Evolutionary conservation across 2,329 filamentous ascomycete species (phyloP), one percentile per base, ranked within the genome.

Genomic region (Aspergillus caelatus): DNA sequence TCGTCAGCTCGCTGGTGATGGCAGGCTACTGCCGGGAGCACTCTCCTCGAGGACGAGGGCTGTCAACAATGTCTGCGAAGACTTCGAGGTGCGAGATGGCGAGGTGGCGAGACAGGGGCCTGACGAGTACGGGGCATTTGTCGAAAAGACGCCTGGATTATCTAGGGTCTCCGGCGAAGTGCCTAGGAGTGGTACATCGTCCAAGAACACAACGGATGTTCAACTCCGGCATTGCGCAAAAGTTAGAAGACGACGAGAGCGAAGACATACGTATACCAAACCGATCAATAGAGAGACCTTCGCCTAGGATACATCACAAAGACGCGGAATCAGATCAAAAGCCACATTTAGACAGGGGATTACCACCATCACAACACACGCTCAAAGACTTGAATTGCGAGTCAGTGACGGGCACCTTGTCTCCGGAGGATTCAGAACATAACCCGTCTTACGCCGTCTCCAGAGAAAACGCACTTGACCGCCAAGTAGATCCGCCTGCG

Each of bases 11-110:
- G 50, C 74, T 88, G 68, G 81, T 84, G 62, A 76, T 82, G 67
- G 85, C 85, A 57, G 80, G 81, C 48, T 80, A 81, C 55, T 87
- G 85, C 71, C 77, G 75, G 64, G 74, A 80, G 56, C 85, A 86
- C 70, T 77, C 79, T 28, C 77, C 75, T 57, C 70, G 69, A 57
- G 67, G 63, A 48, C 68, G 77, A 74, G 55, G 71, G 14, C 41
- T 78, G 9, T 71, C 72, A 21, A 75, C 71, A 45, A 45, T 74
- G 23, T 58, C 71, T 11, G 63, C 65, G 46, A 65, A 58, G 48
- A 30, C 57, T 48, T 57, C 71, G n/a, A 63, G 65, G 8, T 58
- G 68, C 39, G 62, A 68, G 52, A n/a, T 71, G 28, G 66, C 57
- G 43, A 65, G 66, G 50, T 68, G 63, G 46, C 69, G 65, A 57